These are phyloP conservation scores for Forsythia viridissima DNA, from an alignment of 257 asterid species.

Conservation along the genomic window DNA sequence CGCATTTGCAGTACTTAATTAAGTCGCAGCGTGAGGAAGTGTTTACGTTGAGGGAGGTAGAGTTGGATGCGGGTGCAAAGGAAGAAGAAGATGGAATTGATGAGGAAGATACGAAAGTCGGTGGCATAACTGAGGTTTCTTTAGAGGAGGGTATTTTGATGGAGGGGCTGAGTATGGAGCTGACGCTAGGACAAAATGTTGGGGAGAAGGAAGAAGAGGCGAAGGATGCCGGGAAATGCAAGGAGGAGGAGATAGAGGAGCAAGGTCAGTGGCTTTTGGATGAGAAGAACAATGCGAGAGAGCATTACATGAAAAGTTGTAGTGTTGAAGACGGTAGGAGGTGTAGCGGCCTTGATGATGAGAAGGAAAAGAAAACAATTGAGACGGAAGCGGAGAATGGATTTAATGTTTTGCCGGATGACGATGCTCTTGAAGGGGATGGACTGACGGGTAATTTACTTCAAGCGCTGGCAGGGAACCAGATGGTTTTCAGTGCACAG, in stretches of 20 bases:
- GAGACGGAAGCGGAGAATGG: constrained; percentile 39
- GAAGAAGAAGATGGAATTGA: constrained; percentile 21
- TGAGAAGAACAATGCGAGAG: constrained; percentile 42
- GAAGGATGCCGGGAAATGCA: constrained; percentile 45
- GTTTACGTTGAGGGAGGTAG: constrained; percentile 31
- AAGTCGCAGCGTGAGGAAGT: constrained; percentile 49
- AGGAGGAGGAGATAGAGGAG: constrained; percentile 36
- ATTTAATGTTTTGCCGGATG: constrained; percentile 38
- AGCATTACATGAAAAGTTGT: constrained; percentile 59
- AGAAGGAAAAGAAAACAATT: constrained; percentile 24
- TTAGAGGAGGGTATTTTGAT: constrained; percentile 20
- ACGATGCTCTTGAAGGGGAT: constrained; percentile 48
- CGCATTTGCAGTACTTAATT: constrained; percentile 77
- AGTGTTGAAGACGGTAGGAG: constrained; percentile 32
- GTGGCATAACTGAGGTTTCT: constrained; percentile 17
- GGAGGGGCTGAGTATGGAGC: constrained; percentile 60
- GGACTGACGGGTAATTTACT: constrained; percentile 66
- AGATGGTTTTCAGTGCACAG: constrained; percentile 45
- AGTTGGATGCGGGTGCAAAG: constrained; percentile 23
- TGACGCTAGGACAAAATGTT: constrained; percentile 67
- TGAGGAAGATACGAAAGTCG: constrained; percentile 8
- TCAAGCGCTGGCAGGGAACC: constrained; percentile 50
- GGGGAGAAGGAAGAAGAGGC: constrained; percentile 29
- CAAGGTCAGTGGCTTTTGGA: constrained; percentile 55
- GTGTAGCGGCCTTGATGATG: constrained; percentile 21